These are phyloP conservation scores for Dovyalis caffra DNA, from an alignment of 345 rosid species.

Conservation along the genomic window DNA sequence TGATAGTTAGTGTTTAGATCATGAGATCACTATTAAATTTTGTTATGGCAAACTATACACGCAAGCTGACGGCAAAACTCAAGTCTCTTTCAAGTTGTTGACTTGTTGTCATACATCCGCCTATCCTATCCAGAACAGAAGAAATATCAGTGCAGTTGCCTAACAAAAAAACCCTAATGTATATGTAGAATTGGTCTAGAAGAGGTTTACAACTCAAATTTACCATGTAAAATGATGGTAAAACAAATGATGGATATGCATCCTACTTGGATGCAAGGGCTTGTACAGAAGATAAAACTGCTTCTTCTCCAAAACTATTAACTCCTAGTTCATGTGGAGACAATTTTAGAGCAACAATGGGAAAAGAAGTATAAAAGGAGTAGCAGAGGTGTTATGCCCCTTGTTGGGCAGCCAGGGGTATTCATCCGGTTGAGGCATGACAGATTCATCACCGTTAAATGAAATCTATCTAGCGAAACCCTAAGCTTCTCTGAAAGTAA, in stretches of 20 bases:
- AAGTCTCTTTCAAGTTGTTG: no score
- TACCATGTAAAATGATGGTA: constrained; percentile 81
- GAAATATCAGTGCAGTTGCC: no score
- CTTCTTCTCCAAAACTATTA: constrained; percentile 52
- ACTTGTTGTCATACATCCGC: no score
- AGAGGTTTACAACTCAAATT: no score
- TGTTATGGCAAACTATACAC: no score
- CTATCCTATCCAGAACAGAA: no score
- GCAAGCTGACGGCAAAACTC: no score
- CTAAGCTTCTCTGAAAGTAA: constrained; percentile 78
- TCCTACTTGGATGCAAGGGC: constrained; percentile 58
- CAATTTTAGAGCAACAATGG: constrained; percentile 9
- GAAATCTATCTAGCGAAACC: constrained; percentile 71
- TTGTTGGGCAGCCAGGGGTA: constrained; percentile 64
- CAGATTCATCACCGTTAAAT: constrained; percentile 88
- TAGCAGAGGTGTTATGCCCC: constrained; percentile 12
- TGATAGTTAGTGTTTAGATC: no score
- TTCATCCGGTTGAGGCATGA: constrained; percentile 77
- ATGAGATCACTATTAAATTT: no score
- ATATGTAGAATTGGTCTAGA: no score
- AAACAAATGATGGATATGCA: constrained; percentile 61
- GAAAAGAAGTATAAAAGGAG: constrained; percentile 2
- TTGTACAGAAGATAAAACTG: constrained; percentile 53
- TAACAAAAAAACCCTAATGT: no score
- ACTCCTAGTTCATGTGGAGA: constrained; percentile 58